A percentile compares a stretch with the other conserved stretches of the same genome.
Conservation (phyloP, 148 eudicot species). For the Cornus florida region DNA sequence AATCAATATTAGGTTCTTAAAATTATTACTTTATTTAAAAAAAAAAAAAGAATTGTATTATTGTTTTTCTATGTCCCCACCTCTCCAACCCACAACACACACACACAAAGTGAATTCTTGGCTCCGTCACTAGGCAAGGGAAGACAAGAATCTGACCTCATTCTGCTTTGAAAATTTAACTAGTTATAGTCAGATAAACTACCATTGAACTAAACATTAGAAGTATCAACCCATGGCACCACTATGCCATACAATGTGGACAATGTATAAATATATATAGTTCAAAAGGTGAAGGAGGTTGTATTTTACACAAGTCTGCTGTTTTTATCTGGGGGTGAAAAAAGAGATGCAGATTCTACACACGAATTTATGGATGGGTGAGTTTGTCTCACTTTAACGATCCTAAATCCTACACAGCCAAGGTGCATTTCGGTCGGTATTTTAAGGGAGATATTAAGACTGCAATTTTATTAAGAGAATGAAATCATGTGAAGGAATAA, state of each 20-base stretch:
- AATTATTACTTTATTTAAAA: no score
- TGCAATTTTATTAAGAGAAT: background rate
- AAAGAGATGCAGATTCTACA: background rate
- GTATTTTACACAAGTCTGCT: background rate
- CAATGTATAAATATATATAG: background rate
- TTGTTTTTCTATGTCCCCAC: no score
- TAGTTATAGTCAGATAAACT: background rate
- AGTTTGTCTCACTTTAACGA: background rate
- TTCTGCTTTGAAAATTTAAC: background rate
- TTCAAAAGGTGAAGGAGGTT: background rate
- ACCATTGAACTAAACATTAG: no score
- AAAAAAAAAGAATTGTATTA: no score
- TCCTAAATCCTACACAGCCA: no score
- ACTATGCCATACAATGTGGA: no score
- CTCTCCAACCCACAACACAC: no score
- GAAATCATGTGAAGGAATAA: background rate
- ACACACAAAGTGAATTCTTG: no score
- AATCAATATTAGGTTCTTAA: no score
- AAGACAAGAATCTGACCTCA: constrained; percentile 2
- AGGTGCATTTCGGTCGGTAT: no score
- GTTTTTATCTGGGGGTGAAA: background rate
- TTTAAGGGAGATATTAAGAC: background rate
- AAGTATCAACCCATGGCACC: background rate
- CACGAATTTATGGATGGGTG: background rate
- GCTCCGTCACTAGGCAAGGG: no score